These are phyloP conservation scores for Ophiognomonia clavigignenti-juglandacearum DNA, from an alignment of 2,329 filamentous ascomycete genomes.

Conservation along the genomic window DNA sequence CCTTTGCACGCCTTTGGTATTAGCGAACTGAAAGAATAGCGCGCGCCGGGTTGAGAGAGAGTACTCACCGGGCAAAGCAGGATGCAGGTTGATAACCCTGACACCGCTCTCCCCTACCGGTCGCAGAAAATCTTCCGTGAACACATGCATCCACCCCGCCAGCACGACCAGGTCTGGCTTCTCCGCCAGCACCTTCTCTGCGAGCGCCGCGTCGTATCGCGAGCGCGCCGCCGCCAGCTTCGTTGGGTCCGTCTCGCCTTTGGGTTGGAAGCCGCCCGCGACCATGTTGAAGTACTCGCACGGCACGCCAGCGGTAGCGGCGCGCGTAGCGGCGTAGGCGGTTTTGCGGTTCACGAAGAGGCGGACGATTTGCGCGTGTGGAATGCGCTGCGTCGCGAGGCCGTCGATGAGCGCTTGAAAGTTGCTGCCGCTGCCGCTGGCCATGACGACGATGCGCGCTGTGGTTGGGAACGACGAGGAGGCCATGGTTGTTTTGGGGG, in stretches of 20 bases:
- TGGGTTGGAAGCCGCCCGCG: slow-evolving; percentile 58
- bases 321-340: slow-evolving; percentile 37
- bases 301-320: slow-evolving; percentile 55
- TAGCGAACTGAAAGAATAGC: neutral
- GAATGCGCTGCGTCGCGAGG: slow-evolving; percentile 33
- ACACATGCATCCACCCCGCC: slow-evolving; percentile 84
- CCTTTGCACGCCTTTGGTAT: no score
- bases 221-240: slow-evolving; percentile 53
- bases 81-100: slow-evolving; percentile 78
- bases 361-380: slow-evolving; percentile 37
- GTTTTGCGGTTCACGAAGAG: slow-evolving; percentile 45
- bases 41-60: neutral
- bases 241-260: slow-evolving; percentile 54
- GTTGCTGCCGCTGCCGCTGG: slow-evolving; percentile 71
- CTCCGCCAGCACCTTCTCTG: slow-evolving; percentile 58
- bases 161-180: slow-evolving; percentile 72
- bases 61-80: slow-evolving; percentile 58
- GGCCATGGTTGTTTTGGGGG: no score
- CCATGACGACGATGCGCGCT: slow-evolving; percentile 61
- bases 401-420: slow-evolving; percentile 66
- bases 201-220: slow-evolving; percentile 72
- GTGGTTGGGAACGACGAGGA: slow-evolving; percentile 9
- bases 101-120: slow-evolving; percentile 60
- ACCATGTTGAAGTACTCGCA: slow-evolving; percentile 79
- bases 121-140: slow-evolving; percentile 63